Evolutionary conservation across 257 asterid species (phyloP), one percentile per base, ranked within the genome.

Genomic region (Mentha longifolia): DNA sequence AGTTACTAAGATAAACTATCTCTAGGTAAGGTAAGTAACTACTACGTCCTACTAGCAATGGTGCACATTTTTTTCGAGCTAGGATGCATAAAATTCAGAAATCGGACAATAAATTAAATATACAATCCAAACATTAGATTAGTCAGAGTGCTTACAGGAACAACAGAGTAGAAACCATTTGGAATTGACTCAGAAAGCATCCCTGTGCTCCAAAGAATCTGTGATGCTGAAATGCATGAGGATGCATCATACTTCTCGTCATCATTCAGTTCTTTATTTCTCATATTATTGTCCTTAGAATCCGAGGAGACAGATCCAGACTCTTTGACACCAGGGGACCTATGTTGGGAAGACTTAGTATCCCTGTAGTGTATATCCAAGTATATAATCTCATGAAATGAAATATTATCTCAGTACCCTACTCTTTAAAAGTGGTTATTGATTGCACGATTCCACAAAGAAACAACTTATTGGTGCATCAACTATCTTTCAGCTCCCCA

Each of bases 181-280:
- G 97, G 97, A 80, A 95, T 88, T 37, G 89, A 89, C 65, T 85
- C 96, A 28, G 92, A 86, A 70, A 95, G 95, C 81, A 79, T 81
- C 68, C 98, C 97, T 39, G 95, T 87, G 78, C 86, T 85, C 99
- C 99, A 95, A 45, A 95, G 90, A 63, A 84, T 85, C 82, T 88
- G 93, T 35, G 99, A 91, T 67, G 99, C 97, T 50, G 80, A 82
- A 77, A 77, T 82, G 71, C 65, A 76, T 28, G 83, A 78, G 59
- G 80, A 76, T 12, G 80, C 84, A 41, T 72, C 87, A 65, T 72
- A 78, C 65, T 76, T 86, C 71, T 82, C 88, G 59, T 78, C 81
- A 68, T 72, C 74, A 45, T 31, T 73, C 35, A 79, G 70, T 75
- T 80, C 88, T 76, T 83, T 81, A 60, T 73, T 76, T 82, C 78